Evolutionary conservation across 768 basidiomycete genomes (phyloP), one percentile per base, ranked within the genome.

Genomic region (Suillus variegatus): DNA sequence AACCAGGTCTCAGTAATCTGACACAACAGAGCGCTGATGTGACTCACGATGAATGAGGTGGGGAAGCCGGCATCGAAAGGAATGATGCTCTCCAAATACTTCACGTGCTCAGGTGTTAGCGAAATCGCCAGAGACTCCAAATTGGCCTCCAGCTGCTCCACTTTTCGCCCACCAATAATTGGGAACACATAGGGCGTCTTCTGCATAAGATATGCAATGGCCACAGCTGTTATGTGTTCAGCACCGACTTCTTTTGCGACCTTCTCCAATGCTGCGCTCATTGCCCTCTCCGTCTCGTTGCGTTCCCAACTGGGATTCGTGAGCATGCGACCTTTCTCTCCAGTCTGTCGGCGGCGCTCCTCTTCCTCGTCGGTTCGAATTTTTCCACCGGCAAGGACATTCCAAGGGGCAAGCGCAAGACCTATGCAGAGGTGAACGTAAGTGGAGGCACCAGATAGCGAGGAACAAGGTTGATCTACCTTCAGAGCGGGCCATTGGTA

Each of bases 181-280:
- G 83, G 83, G 75, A 85, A 85, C 1, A 84, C 82, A 62, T 77
- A 84, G 0, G 81, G 80, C 5, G 81, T 76, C 72, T 55, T 55
- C 41, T 86, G 82, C 73, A 86, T 74, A 9, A 86, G 73, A 66
- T 84, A 85, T 20, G 83, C 83, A 65, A 86, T 82, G 9, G 84
- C 84, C 4, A 85, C 83, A 18, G 66, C 65, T 41, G 77, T 76
- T 66, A 81, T 74, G 52, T 71, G 71, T 65, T 77, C 69, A 6
- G 72, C 71, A 5, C 79, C 80, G 25, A 80, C 71, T 64, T 82
- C 76, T 9, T 71, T 71, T 0, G 80, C 80, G 20, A 82, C 77
- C 63, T 80, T 75, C 69, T 82, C 78, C 0, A 82, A 73, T 10
- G 75, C 79, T 2, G 66, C 55, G 20, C 72, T 77, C 22, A 79